Percentiles rank a stretch among this genome's conserved stretches.
Conservation (phyloP, 2,329 filamentous ascomycete genomes). For the Alternaria alternata region DNA sequence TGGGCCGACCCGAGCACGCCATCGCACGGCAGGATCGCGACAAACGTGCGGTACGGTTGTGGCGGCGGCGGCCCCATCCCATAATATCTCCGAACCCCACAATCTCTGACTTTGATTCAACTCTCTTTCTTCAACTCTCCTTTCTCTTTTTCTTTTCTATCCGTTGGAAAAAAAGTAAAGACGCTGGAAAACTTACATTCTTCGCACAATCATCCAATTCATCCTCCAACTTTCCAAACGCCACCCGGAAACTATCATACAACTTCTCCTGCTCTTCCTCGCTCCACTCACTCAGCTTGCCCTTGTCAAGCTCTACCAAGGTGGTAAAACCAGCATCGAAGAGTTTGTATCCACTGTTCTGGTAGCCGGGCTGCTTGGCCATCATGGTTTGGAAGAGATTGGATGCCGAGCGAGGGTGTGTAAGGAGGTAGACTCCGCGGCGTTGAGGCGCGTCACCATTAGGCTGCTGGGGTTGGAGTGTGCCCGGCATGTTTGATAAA, state of each 20-base stretch:
- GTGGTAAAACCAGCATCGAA: conserved; percentile 18
- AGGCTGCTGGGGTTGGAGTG: conserved; percentile 5
- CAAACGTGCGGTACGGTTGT: conserved; percentile 4
- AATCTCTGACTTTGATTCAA: neutral
- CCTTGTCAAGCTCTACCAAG: conserved; percentile 12
- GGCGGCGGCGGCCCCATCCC: neutral
- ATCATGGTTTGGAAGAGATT: conserved; percentile 32
- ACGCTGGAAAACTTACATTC: conserved; percentile 19
- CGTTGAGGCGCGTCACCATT: neutral
- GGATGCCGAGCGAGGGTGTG: conserved; percentile 28
- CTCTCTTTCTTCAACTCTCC: neutral
- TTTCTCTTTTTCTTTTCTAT: too few relatives aligned
- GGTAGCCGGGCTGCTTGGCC: conserved; percentile 25
- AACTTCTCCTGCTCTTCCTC: conserved; percentile 12
- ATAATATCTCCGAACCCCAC: neutral
- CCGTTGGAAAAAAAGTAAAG: too few relatives aligned
- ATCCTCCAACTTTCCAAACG: conserved; percentile 20
- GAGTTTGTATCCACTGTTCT: conserved; percentile 24
- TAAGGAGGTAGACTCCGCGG: conserved; percentile 26
- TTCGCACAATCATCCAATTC: conserved; percentile 22
- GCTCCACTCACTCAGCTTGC: conserved; percentile 18
- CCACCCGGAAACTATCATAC: conserved; percentile 12
- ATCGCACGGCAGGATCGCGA: conserved; percentile 9
- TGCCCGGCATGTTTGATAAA: conserved; percentile 14
- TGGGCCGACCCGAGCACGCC: conserved; percentile 14